Evolutionary conservation across 148 eudicot genomes (phyloP).

Genomic region (Rhododendron ferrugineum): DNA sequence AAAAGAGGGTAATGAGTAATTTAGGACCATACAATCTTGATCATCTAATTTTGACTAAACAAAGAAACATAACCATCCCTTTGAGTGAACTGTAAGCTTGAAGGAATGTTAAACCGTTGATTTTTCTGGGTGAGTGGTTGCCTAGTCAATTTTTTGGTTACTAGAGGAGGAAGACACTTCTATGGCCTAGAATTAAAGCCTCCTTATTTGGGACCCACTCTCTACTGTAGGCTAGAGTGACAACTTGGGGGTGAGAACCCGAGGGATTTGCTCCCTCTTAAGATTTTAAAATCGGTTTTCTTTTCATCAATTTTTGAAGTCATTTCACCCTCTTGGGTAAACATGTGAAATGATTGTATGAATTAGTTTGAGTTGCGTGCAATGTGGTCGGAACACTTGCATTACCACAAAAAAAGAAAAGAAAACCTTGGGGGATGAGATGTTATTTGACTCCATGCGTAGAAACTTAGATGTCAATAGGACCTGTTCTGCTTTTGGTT

Average conservation of each 20-base stretch:
- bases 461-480: background rate
- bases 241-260: background rate
- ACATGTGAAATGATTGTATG: no score
- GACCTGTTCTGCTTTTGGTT: no score
- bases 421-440: background rate
- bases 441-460: background rate
- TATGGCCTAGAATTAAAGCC: slow-evolving; percentile 24
- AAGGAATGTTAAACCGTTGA: slow-evolving; percentile 12
- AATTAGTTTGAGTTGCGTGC: no score
- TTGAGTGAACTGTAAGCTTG: slow-evolving; percentile 17
- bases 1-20: background rate
- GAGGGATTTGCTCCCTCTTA: background rate
- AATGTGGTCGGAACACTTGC: no score
- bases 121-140: slow-evolving; percentile 17
- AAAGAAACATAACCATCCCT: background rate
- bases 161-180: slow-evolving; percentile 2
- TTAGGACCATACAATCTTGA: background rate
- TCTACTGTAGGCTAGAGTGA: background rate
- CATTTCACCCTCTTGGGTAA: no score
- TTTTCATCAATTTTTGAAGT: background rate
- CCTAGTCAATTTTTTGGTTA: slow-evolving; percentile 20
- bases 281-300: no score
- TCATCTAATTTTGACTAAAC: background rate
- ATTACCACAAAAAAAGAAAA: background rate
- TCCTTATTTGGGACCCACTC: slow-evolving; percentile 10